Conservation (phyloP, 345 rosid genomes). For the Hibiscus syriacus region DNA sequence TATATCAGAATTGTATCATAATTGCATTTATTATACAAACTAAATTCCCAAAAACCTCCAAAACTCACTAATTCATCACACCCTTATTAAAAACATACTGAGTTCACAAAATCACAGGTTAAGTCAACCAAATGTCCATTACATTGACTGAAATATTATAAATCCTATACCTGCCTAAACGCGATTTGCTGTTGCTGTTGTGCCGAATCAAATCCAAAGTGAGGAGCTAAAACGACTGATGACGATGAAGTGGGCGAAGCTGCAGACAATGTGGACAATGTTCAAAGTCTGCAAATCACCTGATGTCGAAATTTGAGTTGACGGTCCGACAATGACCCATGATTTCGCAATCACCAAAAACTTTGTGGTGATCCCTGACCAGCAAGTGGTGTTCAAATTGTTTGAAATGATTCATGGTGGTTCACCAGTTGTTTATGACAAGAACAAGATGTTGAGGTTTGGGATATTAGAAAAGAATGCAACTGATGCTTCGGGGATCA, state of each 20-base stretch:
- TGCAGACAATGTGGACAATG: slow-evolving; percentile 78
- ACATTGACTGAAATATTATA: background rate
- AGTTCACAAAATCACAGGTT: slow-evolving; percentile 12
- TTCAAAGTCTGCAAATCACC: too few relatives aligned
- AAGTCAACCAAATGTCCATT: slow-evolving; percentile 10
- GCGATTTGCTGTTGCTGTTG: slow-evolving; percentile 51
- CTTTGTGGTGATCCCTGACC: too few relatives aligned
- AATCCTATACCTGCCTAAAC: slow-evolving; percentile 56
- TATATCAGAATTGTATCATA: slow-evolving; percentile 3
- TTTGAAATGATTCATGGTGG: too few relatives aligned
- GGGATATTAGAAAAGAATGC: too few relatives aligned
- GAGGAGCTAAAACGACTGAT: slow-evolving; percentile 72
- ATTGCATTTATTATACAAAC: slow-evolving; percentile 23
- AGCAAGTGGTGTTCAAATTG: too few relatives aligned
- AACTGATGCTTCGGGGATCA: too few relatives aligned
- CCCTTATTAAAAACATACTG: background rate
- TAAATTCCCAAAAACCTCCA: background rate
- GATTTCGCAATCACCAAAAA: too few relatives aligned
- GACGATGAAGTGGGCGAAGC: slow-evolving; percentile 95
- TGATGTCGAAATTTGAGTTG: too few relatives aligned
- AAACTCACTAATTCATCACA: background rate
- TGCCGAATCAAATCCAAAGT: slow-evolving; percentile 52
- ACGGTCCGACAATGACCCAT: too few relatives aligned
- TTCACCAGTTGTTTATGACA: too few relatives aligned
- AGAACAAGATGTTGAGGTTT: too few relatives aligned